Conservation (phyloP, 768 basidiomycete species). For the Tulasnella sp. region DNA sequence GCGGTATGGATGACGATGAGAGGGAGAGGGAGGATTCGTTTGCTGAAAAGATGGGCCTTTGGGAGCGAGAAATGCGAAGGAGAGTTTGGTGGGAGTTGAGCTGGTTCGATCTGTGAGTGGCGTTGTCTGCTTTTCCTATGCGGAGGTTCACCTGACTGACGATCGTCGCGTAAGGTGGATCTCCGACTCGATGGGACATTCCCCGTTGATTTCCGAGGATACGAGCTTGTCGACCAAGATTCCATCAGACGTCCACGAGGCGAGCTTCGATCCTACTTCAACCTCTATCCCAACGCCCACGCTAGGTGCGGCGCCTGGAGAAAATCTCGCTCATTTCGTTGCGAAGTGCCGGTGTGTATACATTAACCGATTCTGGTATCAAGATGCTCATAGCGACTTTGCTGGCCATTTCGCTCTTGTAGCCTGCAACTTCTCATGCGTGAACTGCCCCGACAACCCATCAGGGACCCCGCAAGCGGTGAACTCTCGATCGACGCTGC, state of each 20-base stretch:
- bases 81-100: constrained; percentile 77
- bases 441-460: constrained; percentile 53
- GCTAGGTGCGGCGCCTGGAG: neutral
- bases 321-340: constrained; percentile 49
- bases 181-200: constrained; percentile 62
- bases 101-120: constrained; percentile 69
- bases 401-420: neutral
- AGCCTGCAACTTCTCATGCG: constrained; percentile 53
- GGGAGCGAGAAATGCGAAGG: constrained; percentile 44
- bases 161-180: constrained; percentile 50
- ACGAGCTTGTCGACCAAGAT: constrained; percentile 51
- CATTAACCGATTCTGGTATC: constrained; percentile 19
- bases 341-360: constrained; percentile 58
- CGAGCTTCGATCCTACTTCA: constrained; percentile 48
- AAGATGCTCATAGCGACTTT: neutral
- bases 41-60: constrained; percentile 19
- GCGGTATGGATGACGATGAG: neutral
- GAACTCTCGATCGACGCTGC: constrained; percentile 61
- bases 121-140: neutral
- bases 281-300: constrained; percentile 46
- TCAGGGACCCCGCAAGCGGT: constrained; percentile 40
- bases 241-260: constrained; percentile 56
- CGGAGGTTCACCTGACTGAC: neutral
- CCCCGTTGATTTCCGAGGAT: constrained; percentile 54
- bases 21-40: neutral